A percentile compares a stretch with the other conserved stretches of the same genome.
phyloP scores from a whole-genome alignment of 2,329 filamentous ascomycete species.

The Aspergillus sp. region DNA sequence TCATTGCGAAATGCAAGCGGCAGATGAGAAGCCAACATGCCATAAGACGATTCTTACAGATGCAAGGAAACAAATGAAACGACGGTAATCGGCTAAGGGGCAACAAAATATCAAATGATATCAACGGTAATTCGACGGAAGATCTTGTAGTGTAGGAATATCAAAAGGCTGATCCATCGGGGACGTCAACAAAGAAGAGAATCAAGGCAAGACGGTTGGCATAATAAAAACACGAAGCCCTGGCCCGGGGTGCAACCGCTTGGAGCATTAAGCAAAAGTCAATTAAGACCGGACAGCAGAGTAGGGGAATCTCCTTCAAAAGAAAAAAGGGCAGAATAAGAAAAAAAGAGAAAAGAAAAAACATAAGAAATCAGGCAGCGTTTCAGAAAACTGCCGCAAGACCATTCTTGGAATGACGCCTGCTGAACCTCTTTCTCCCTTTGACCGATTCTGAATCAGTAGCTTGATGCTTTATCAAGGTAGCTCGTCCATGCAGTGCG shows the following conservation, averaged over 20 bases:
- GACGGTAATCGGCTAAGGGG: constrained; percentile 11
- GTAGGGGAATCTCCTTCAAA: not conserved
- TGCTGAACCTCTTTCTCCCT: constrained; percentile 67
- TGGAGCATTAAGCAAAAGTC: too few relatives aligned
- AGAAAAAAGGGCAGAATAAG: not conserved
- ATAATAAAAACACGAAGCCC: too few relatives aligned
- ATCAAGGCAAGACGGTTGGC: too few relatives aligned
- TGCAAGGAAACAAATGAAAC: constrained; percentile 13
- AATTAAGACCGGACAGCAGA: too few relatives aligned
- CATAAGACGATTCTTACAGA: constrained; percentile 14
- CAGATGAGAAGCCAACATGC: constrained; percentile 15
- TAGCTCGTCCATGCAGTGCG: constrained; percentile 36
- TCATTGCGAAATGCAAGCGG: constrained; percentile 19
- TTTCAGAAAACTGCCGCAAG: constrained; percentile 71
- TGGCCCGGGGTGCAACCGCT: too few relatives aligned
- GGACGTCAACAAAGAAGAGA: not conserved
- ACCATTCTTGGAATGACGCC: constrained; percentile 89
- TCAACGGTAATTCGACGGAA: constrained; percentile 11
- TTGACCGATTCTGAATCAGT: constrained; percentile 49
- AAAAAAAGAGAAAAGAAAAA: not conserved
- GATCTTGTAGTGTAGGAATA: not conserved
- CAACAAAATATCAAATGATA: constrained; percentile 19
- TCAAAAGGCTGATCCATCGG: not conserved
- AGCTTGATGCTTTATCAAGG: constrained; percentile 35
- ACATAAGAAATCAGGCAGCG: not conserved